Evolutionary conservation across 345 rosid species (phyloP), one percentile per base, ranked within the genome.

Genomic region (Melastoma malabathricum): DNA sequence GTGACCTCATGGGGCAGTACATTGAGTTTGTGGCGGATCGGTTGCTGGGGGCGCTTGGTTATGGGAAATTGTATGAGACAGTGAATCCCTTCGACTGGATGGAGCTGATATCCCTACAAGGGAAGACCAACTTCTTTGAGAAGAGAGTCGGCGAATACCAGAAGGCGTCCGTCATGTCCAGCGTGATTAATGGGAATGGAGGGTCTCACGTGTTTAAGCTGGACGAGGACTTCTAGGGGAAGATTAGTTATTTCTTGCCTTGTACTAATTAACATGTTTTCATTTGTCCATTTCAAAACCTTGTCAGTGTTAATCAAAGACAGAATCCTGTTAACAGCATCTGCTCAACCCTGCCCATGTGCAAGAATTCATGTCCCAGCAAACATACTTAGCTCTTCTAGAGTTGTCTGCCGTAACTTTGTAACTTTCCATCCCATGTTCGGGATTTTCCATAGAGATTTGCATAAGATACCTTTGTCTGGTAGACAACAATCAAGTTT

Each of bases 11-110:
- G 96, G 76, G 87, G 29, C 94, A 81, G 68, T 93, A 85, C 60
- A 88, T 93, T 6, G 89, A 88, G 67, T 88, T 88, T 43, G 94
- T 84, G 0, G 97, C 97, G 0, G 97, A 88, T 58, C 66, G 94
- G 54, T 48, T 88, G 22, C 38, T 88, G 69, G 80, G 61, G 8
- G 85, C 81, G 49, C 81, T 88, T 15, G 94, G 89, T 38, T 75
- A 52, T 60, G 78, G 77, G n/a, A 88, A 84, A 73, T 49, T 75
- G 52, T 88, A 82, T 60, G 59, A 59, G 44, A 86, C 59, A 56
- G 3, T 63, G 0, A 88, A 88, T 23, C 94, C 97, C 0, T 88
- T 88, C 64, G 97, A 88, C 62, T 88, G 97, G 97, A 82, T 88
- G 97, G 97, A 84, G 60, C 58, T 88, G 51, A 88, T 88, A 0